Base-by-base conservation (phyloP, 2,329 filamentous ascomycete species). In the Podosphaera aphanis region DNA sequence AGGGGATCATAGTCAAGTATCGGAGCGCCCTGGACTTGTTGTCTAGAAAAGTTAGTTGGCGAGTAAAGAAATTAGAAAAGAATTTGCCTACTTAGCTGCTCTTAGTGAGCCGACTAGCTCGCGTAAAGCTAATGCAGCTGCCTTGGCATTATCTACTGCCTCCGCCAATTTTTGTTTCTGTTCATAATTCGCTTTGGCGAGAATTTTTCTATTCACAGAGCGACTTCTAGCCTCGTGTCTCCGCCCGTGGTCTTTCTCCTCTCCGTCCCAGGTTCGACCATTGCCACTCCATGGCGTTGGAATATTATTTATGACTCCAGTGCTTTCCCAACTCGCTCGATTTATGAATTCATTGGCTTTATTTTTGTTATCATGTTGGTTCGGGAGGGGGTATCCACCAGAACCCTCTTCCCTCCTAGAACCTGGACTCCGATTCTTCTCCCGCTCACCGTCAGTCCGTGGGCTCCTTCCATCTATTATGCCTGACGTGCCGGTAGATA, bases 1-100 rank as follows among this genome's bases (percentile, higher is more conserved):
- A 86, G 73, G 29, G 88, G 80, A 52, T 94, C 83, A 62, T 93
- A 92, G 52, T 88, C 81, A 54, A 79, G 78, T 2, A 74, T 73
- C 53, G 66, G 64, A 7, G 70, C 70, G 51, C 67, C 64, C 49
- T 74, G 68, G 43, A 74, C 64, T 41, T 73, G 66, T 54, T 69
- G 66, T 53, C 73, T 76, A 49, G 19, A 37, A 18, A 13, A 27
- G 44, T 54, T 44, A 54, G 48, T 23, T 43, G 45, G 11, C 25
- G 11, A 29, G 5, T 29, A 35, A 39, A 46, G 44, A 21, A 19
- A 21, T 23, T 33, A 16, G n/a, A 46, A 18, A 16, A 31, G 27
- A 23, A 40, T 21, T n/a, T 18, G 63, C 74, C 55, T 68, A 86
- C 83, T 79, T 84, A 51, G 86, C 85, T 50, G 85, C 83, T 58